phyloP scores from a whole-genome alignment of 257 asterid genomes.

The Nicotiana noctiflora region DNA sequence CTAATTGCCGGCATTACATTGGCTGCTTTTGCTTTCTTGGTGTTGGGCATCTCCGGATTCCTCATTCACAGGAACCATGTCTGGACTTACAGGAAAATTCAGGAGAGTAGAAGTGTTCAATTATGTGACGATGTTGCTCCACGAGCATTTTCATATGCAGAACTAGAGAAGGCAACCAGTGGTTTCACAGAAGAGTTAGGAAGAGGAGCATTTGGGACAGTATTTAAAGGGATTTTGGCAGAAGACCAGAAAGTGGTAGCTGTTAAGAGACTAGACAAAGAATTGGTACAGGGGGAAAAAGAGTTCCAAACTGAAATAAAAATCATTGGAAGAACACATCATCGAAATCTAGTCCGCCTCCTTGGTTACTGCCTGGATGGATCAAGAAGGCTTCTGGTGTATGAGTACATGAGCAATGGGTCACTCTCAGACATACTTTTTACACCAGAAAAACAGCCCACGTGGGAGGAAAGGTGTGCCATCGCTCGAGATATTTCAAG shows the following conservation, averaged over 20 bases:
- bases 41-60: constrained; percentile 19
- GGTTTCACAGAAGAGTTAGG: constrained; percentile 43
- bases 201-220: constrained; percentile 40
- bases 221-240: constrained; percentile 31
- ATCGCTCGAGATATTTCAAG: constrained; percentile 37
- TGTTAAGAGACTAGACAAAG: constrained; percentile 40
- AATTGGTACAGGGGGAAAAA: constrained; percentile 27
- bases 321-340: constrained; percentile 44
- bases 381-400: constrained; percentile 33
- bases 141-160: constrained; percentile 23
- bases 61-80: not conserved
- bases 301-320: constrained; percentile 47
- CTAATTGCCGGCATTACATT: constrained; percentile 21
- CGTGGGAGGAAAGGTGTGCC: constrained; percentile 32
- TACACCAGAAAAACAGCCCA: constrained; percentile 5
- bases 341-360: constrained; percentile 42
- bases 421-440: constrained; percentile 38
- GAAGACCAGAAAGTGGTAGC: constrained; percentile 24
- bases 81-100: constrained; percentile 15
- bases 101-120: not conserved
- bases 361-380: constrained; percentile 50
- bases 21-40: constrained; percentile 12
- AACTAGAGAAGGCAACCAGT: constrained; percentile 28
- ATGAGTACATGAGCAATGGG: constrained; percentile 52
- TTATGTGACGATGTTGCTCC: constrained; percentile 23